Conservation (phyloP, 495 filamentous ascomycete genomes). For the Cercophora scortea region DNA sequence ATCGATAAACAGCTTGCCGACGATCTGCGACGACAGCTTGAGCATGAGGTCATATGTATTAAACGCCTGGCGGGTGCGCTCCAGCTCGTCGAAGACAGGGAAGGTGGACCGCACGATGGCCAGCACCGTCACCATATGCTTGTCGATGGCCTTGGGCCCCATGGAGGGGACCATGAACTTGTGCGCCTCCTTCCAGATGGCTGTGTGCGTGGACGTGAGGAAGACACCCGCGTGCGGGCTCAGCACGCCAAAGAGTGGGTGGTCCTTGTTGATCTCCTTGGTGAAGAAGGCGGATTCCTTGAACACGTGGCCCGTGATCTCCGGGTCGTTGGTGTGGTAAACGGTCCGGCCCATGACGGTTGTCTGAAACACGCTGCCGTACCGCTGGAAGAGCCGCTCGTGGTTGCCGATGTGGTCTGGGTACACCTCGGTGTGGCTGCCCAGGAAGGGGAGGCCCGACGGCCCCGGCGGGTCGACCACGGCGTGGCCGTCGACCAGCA, state of each 20-base stretch:
- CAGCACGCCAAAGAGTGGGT: conserved; percentile 42
- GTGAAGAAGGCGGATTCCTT: conserved; percentile 42
- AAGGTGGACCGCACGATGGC: conserved; percentile 33
- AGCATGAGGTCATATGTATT: conserved; percentile 55
- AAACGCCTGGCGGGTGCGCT: conserved; percentile 37
- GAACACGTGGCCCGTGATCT: conserved; percentile 32
- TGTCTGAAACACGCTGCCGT: conserved; percentile 47
- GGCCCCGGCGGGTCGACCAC: conserved; percentile 19
- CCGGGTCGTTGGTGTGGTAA: conserved; percentile 45
- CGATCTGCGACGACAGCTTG: conserved; percentile 47
- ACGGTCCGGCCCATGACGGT: conserved; percentile 40
- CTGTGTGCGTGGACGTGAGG: conserved; percentile 40
- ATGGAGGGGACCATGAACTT: conserved; percentile 50
- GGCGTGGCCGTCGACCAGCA: background rate
- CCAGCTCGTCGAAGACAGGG: conserved; percentile 46
- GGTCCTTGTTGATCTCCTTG: conserved; percentile 41
- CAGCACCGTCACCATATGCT: conserved; percentile 49
- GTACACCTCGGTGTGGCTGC: conserved; percentile 47
- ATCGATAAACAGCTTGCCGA: conserved; percentile 43
- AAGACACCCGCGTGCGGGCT: conserved; percentile 42
- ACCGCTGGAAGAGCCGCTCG: conserved; percentile 44
- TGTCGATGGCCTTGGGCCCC: conserved; percentile 45
- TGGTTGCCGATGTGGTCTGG: conserved; percentile 54
- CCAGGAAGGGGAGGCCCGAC: conserved; percentile 38
- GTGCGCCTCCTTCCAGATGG: conserved; percentile 40